Evolutionary conservation across 1,139 yeast genomes (phyloP), one percentile per base, ranked within the genome.

Genomic region (Keqinozyma sinolaborantium): DNA sequence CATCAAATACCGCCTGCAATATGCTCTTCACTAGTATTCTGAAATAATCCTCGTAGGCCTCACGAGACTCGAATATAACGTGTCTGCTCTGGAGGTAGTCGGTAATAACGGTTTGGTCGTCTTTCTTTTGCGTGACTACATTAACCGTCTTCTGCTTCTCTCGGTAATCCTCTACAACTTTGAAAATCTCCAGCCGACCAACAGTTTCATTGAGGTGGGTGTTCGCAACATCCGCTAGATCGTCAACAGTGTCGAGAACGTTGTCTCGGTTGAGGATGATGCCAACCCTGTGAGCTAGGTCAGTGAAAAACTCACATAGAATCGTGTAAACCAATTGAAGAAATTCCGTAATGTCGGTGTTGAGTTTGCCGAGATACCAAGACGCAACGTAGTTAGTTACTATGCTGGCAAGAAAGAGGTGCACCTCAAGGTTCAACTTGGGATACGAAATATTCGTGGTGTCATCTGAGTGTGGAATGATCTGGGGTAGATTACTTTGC

Each of bases 301-400:
- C 61, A 23, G 44, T 44, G 3, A 60, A 48, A 25, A 65, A 45
- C 18, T 51, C 61, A 36, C 65, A 50, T 28, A 68, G 38, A 5
- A 56, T 38, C 24, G 40, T 44, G 41, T 67, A 66, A n/a, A 65
- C 52, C 13, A 36, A 35, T 26, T 41, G 51, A 13, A 66, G 35
- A 41, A 69, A 65, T 25, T 60, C 67, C 31, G 51, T 35, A 39
- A 64, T 63, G 28, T 61, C 63, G 2, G 73, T 66, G 34, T 66
- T 64, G 14, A 69, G 47, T 38, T 64, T 65, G 21, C 36, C 40
- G 26, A 58, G 45, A 41, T 66, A 69, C 75, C 75, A 69, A 29
- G 67, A 53, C 33, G 53, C 51, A 14, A 69, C 58, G 36, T 52
- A 68, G 24, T 57, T 52, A 7, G 56, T 47, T 39, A 64, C 51